Evolutionary conservation across 2,329 filamentous ascomycete species (phyloP).

Genomic region (Diaporthe longicolla): DNA sequence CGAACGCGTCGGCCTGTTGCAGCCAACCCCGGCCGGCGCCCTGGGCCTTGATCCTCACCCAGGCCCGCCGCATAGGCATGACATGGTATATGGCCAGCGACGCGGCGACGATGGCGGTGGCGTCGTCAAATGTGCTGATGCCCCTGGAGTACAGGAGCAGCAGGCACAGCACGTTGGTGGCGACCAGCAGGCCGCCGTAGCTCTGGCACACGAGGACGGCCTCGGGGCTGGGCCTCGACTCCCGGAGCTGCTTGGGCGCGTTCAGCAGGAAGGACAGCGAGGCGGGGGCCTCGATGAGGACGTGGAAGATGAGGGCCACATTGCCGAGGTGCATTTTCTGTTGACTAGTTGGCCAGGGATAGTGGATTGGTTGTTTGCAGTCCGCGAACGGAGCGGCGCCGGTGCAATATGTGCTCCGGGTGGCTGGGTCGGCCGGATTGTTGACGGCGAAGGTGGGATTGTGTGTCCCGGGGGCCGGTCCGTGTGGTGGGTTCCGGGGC

Average conservation of each 20-base stretch:
- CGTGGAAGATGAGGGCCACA: conserved; percentile 35
- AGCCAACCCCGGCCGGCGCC: conserved; percentile 37
- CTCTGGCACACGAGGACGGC: conserved; percentile 61
- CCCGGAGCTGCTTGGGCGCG: conserved; percentile 57
- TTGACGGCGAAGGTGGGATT: neutral
- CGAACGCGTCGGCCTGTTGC: conserved; percentile 52
- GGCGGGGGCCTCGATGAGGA: conserved; percentile 48
- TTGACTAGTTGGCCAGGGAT: neutral
- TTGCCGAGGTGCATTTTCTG: conserved; percentile 37
- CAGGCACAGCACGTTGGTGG: conserved; percentile 60
- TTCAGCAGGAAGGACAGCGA: conserved; percentile 61
- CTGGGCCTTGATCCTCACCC: conserved; percentile 50
- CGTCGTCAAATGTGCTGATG: conserved; percentile 50
- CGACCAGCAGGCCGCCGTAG: conserved; percentile 62
- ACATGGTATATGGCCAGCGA: conserved; percentile 64
- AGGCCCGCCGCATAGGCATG: conserved; percentile 63
- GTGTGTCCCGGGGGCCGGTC: neutral
- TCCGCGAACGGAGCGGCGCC: neutral
- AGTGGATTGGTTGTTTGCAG: neutral
- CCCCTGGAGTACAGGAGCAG: conserved; percentile 55
- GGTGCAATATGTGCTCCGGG: conserved; percentile 11
- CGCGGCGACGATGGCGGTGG: conserved; percentile 53
- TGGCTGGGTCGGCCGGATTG: conserved; percentile 23
- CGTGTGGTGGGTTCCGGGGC: neutral
- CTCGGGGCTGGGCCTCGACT: conserved; percentile 54